Evolutionary conservation across 1,139 yeast species (phyloP), one percentile per base, ranked within the genome.

Genomic region (Candida pseudocylindracea): DNA sequence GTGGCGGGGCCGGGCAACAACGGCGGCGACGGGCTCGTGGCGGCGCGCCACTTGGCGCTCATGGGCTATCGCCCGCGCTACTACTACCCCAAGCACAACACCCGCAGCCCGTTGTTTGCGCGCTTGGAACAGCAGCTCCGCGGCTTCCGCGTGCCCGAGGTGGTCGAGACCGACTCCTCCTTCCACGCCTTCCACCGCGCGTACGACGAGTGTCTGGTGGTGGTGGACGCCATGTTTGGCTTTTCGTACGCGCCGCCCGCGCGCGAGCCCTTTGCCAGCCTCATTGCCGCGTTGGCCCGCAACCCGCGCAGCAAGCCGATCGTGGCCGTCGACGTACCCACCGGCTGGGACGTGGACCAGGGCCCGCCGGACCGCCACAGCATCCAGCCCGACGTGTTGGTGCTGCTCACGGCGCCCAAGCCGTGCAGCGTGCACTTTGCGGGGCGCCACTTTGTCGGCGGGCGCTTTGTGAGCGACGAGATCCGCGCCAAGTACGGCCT

Each of bases 11-110:
- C 96, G 0, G 98, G 98, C 1, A 88, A 88, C 45, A 88, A 88
- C 45, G 96, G 85, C 3, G 98, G 98, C 1, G 98, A 88, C 50
- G 98, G 98, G 0, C 56, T 88, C 13, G 98, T 88, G 2, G 92
- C 94, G 24, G 93, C 96, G 3, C 64, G 98, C 31, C 98, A 91
- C 48, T 57, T 88, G 39, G 54, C 81, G 8, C 71, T 91, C 61
- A 93, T 56, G 6, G 49, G 88, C 1, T 81, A 73, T 48, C 54
- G 58, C 8, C 93, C 94, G 1, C 54, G 64, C 4, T 60, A 85
- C 2, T 73, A 59, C 46, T 75, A 73, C 43, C 88, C 88, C 4
- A 72, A 66, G 41, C 26, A 25, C 26, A 25, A 25, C 26, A 15
- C 20, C 20, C 4, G 6, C 6, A 15, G 6, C 20, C 6, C 4